These are phyloP conservation scores for Hypomyces rosellus DNA, from an alignment of 2,329 filamentous ascomycete genomes.

Conservation along the genomic window DNA sequence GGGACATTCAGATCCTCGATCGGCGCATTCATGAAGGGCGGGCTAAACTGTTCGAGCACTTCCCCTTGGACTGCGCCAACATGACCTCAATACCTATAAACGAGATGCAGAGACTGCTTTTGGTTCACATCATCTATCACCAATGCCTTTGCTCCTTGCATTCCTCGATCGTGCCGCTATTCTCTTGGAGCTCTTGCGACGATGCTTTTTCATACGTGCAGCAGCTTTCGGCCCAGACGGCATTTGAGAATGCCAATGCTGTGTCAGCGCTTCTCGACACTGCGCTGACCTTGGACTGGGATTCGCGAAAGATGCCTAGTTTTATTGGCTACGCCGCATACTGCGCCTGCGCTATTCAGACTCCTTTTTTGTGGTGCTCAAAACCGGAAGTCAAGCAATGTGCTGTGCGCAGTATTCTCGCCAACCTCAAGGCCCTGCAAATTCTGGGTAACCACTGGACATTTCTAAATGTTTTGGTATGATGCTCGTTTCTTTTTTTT, in stretches of 20 bases:
- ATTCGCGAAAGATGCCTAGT: conserved; percentile 10
- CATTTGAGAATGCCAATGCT: conserved; percentile 16
- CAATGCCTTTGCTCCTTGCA: conserved; percentile 17
- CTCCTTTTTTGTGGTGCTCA: conserved; percentile 18
- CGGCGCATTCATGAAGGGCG: not conserved
- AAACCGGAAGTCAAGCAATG: conserved; percentile 12
- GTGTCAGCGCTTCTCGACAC: conserved; percentile 11
- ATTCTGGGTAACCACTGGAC: conserved; percentile 8
- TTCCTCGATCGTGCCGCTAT: conserved; percentile 18
- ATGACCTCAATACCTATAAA: not conserved
- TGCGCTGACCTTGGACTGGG: not conserved
- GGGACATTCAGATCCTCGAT: conserved; percentile 1
- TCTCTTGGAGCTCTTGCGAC: conserved; percentile 14
- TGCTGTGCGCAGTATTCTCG: conserved; percentile 10
- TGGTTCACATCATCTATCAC: conserved; percentile 13
- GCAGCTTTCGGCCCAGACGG: conserved; percentile 17
- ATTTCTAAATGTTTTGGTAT: conserved; percentile 14
- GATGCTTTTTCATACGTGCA: conserved; percentile 9
- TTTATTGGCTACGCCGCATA: conserved; percentile 18
- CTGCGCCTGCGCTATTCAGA: conserved; percentile 17
- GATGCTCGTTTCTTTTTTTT: not conserved
- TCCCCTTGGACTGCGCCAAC: not conserved
- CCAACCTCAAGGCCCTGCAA: conserved; percentile 15
- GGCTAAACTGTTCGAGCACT: not conserved
- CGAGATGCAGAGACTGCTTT: not conserved